phyloP scores from a whole-genome alignment of 164 flowering plant species.

The Magnolia officinalis region DNA sequence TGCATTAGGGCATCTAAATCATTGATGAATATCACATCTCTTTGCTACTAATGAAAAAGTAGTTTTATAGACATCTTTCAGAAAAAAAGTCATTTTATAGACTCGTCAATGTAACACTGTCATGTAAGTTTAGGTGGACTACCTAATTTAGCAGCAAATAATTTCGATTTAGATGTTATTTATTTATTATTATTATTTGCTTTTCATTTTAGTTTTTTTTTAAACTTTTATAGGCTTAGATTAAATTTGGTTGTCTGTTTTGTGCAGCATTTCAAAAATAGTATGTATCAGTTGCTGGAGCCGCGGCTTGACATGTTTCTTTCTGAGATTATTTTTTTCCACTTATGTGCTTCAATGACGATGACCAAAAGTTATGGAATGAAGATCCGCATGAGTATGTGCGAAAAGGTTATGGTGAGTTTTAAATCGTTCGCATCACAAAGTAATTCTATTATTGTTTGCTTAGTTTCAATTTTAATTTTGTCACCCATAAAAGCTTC shows the following conservation, averaged over 20 bases:
- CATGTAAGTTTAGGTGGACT: not conserved
- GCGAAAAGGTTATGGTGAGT: conserved; percentile 97
- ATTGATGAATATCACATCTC: no score
- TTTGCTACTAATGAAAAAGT: no score
- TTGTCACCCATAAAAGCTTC: not conserved
- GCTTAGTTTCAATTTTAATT: not conserved
- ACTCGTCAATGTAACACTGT: not conserved
- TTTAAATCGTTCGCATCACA: not conserved
- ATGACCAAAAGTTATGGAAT: conserved; percentile 94
- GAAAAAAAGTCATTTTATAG: no score
- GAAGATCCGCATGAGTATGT: conserved; percentile 99
- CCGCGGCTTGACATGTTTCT: conserved; percentile 79
- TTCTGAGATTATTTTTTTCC: conserved; percentile 95
- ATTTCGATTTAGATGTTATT: not conserved
- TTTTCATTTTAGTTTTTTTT: no score
- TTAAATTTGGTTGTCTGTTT: not conserved
- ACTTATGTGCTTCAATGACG: conserved; percentile 94
- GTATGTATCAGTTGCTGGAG: conserved; percentile 82
- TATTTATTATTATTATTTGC: no score
- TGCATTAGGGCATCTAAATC: no score
- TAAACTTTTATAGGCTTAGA: not conserved
- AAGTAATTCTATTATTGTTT: conserved; percentile 23
- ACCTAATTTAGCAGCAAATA: not conserved
- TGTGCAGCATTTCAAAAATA: conserved; percentile 76
- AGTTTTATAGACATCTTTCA: no score